These are phyloP conservation scores for Microsporum audouinii DNA, from an alignment of 2,329 filamentous ascomycete genomes.

Conservation along the genomic window DNA sequence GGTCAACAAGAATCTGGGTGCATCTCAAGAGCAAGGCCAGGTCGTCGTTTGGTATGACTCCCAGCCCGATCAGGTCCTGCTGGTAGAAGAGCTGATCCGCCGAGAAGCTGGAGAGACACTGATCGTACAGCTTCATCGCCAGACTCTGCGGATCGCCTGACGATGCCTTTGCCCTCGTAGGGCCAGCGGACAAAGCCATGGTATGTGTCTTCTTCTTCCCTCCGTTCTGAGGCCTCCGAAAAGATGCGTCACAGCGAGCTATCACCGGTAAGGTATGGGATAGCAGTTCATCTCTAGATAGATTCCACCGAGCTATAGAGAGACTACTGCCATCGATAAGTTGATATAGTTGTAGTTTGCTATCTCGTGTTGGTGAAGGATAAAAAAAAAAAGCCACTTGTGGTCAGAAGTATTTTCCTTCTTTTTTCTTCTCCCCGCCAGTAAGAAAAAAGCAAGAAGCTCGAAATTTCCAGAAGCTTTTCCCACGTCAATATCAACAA, in stretches of 20 bases:
- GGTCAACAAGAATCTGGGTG: conserved; percentile 35
- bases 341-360: neutral
- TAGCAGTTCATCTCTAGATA: conserved; percentile 9
- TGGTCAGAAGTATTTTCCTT: neutral
- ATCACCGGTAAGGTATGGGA: conserved; percentile 23
- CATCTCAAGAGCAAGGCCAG: conserved; percentile 34
- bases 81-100: conserved; percentile 37
- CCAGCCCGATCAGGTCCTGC: conserved; percentile 34
- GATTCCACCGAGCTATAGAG: neutral
- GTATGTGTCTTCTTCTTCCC: neutral
- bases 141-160: conserved; percentile 25
- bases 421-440: neutral
- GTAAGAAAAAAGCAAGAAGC: conserved; percentile 6
- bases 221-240: neutral
- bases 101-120: conserved; percentile 31
- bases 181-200: conserved; percentile 18
- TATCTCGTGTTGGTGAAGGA: neutral
- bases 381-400: neutral
- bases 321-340: neutral
- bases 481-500: neutral
- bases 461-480: conserved; percentile 37
- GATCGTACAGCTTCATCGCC: conserved; percentile 36
- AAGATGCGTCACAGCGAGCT: conserved; percentile 4
- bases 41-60: conserved; percentile 35
- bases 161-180: conserved; percentile 22